Evolutionary conservation across 1,139 yeast genomes (phyloP).

Genomic region (Wickerhamomyces sp.): DNA sequence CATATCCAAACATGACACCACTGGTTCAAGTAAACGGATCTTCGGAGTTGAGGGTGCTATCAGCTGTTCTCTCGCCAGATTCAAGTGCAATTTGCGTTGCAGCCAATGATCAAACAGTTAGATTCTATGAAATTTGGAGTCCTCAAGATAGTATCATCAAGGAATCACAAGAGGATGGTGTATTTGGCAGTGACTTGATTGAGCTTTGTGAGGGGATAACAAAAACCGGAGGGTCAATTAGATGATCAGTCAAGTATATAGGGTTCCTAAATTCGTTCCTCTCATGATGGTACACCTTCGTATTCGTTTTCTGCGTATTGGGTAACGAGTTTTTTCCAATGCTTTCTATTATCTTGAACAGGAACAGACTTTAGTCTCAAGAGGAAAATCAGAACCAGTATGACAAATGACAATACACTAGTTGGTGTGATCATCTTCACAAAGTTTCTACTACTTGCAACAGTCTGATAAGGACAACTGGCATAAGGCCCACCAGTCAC

Average conservation of each 20-base stretch:
- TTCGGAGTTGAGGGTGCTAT: conserved; percentile 51
- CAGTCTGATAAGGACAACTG: conserved; percentile 67
- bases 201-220: conserved; percentile 53
- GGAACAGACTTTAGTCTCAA: conserved; percentile 40
- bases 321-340: conserved; percentile 47
- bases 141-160: conserved; percentile 29
- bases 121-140: conserved; percentile 71
- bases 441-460: conserved; percentile 51
- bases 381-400: conserved; percentile 38
- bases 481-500: conserved; percentile 80
- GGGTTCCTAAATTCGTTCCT: too few relatives aligned
- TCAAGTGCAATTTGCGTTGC: conserved; percentile 61
- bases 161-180: conserved; percentile 36
- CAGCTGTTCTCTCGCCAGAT: conserved; percentile 66
- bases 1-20: conserved; percentile 59
- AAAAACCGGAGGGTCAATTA: conserved; percentile 22
- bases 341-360: conserved; percentile 48
- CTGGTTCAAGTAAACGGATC: conserved; percentile 47
- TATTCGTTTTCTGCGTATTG: conserved; percentile 44
- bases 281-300: conserved; percentile 63
- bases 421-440: conserved; percentile 65
- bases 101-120: conserved; percentile 68
- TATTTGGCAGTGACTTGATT: conserved; percentile 55
- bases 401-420: conserved; percentile 47
- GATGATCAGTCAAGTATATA: conserved; percentile 22